Conservation (phyloP, 1,284 basidiomycete genomes). For the Fomitopsis palustris region DNA sequence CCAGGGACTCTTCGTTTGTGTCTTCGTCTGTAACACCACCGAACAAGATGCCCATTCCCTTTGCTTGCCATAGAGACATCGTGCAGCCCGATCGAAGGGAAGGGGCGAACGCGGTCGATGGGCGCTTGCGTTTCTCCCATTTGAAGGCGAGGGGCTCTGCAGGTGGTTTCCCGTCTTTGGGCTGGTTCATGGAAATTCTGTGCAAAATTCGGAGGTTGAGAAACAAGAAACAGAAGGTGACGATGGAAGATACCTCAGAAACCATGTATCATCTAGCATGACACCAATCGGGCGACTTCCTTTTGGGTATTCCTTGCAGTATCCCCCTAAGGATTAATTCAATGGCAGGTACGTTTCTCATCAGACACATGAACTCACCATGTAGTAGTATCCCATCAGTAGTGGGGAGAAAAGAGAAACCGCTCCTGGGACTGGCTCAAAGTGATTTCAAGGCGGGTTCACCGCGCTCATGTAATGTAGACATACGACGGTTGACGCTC, state of each 20-base stretch:
- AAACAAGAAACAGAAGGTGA: no score
- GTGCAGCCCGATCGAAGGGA: slow-evolving; percentile 77
- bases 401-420: slow-evolving; percentile 84
- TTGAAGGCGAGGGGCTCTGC: slow-evolving; percentile 56
- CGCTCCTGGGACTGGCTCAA: slow-evolving; percentile 66
- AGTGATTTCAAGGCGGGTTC: not conserved
- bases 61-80: slow-evolving; percentile 76
- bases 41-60: slow-evolving; percentile 77
- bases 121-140: slow-evolving; percentile 85
- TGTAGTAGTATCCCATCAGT: slow-evolving; percentile 83
- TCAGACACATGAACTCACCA: slow-evolving; percentile 40
- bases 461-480: not conserved
- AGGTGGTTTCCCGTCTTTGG: slow-evolving; percentile 33
- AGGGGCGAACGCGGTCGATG: slow-evolving; percentile 69
- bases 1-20: slow-evolving; percentile 80
- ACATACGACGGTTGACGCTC: slow-evolving; percentile 70
- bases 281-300: slow-evolving; percentile 85
- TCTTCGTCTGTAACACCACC: slow-evolving; percentile 93
- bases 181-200: slow-evolving; percentile 36
- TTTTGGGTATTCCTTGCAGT: slow-evolving; percentile 89
- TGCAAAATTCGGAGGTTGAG: no score
- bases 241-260: slow-evolving; percentile 57
- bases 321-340: slow-evolving; percentile 56
- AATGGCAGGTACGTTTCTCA: not conserved
- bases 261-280: slow-evolving; percentile 90